A percentile compares a stretch with the other conserved stretches of the same genome.
phyloP scores from a whole-genome alignment of 176 grass and related monocot genomes.

The Dactylis glomerata region DNA sequence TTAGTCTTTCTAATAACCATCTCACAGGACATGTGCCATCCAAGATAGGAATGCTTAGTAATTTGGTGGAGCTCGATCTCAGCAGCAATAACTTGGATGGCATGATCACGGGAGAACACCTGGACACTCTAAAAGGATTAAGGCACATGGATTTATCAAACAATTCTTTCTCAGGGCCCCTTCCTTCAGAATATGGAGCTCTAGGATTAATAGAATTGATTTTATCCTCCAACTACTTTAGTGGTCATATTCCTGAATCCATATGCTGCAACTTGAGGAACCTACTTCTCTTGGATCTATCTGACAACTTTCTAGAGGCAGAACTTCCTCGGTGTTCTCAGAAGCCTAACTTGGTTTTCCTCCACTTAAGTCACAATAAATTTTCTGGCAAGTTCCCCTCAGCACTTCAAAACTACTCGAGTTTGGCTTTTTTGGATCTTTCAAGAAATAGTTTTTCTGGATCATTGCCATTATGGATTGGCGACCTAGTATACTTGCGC shows the following conservation, averaged over 20 bases:
- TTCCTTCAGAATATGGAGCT: background rate
- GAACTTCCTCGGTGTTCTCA: background rate
- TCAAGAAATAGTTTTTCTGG: slow-evolving; percentile 5
- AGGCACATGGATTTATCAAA: background rate
- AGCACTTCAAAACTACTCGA: background rate
- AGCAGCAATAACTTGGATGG: slow-evolving; percentile 20
- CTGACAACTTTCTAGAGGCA: background rate
- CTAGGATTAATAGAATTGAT: background rate
- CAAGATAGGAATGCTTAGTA: background rate
- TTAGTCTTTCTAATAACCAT: background rate
- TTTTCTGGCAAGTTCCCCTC: slow-evolving; percentile 29
- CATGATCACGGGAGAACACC: slow-evolving; percentile 6
- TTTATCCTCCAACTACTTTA: background rate
- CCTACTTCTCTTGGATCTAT: background rate
- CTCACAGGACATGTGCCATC: background rate
- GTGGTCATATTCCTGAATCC: slow-evolving; percentile 5
- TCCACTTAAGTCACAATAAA: background rate
- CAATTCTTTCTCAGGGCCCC: background rate
- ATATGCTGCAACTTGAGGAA: background rate
- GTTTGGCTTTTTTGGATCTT: slow-evolving; percentile 10
- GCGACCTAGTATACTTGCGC: background rate
- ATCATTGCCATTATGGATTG: slow-evolving; percentile 29
- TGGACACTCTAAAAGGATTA: background rate
- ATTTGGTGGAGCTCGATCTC: background rate
- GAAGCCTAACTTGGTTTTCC: background rate